Evolutionary conservation across 345 rosid genomes (phyloP), one percentile per base, ranked within the genome.

Genomic region (Rubroshorea leprosula): DNA sequence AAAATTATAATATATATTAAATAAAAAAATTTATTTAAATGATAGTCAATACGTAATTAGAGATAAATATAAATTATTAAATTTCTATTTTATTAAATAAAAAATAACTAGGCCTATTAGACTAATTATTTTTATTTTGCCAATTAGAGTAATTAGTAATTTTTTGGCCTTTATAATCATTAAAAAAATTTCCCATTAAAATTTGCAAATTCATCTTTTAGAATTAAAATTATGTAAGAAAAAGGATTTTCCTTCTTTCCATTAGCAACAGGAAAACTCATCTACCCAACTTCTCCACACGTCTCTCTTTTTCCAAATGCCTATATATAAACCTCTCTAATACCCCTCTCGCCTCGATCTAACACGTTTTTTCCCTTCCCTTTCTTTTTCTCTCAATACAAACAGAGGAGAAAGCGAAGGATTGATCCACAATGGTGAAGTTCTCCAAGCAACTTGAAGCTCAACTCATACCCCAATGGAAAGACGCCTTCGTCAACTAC

Each of bases 391-490:
- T 3, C 55, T 60, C 51, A 50, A 22, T 57, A 25, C 45, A 51
- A n/a, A 15, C 22, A 13, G 26, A 17, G 14, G 38, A 7, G 12
- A 23, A 51, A 20, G 52, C 12, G 8, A 1, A 58, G 31, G 14
- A 14, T 44, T 16, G 6, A 1, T 44, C 18, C 4, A 58, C 62
- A 79, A 93, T 94, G 99, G 97, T 94, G 81, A 94, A 94, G 78
- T 94, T 94, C 76, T 94, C 99, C 0, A 94, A 87, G 66, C 90
- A 94, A 75, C 80, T 94, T 0, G 96, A 90, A 54, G 99, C 99
- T 68, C 99, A 94, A 59, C 79, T 94, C 0, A 94, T 94, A 52
- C 99, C 99, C 0, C 97, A 94, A 67, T 94, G 99, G 99, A 94
- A 86, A 58, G 97, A 85, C 14, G 96, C 95, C 39, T 94, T 90